Evolutionary conservation across 352 stramenopile species (phyloP).

Genomic region (Thalassiosira ordinaria): DNA sequence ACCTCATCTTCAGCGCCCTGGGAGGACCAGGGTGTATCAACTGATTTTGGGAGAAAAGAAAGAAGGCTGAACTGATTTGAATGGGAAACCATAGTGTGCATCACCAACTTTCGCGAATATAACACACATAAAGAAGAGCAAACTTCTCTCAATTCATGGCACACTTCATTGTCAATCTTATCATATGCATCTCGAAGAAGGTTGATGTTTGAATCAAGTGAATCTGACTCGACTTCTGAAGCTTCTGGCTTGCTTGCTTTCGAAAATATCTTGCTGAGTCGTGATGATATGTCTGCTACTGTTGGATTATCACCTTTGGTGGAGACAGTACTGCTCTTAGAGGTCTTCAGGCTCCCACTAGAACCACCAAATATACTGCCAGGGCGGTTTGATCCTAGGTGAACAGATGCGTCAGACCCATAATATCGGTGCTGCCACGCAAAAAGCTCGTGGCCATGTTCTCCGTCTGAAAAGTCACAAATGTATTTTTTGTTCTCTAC

Average conservation of each 20-base stretch:
- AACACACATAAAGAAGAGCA: constrained; percentile 62
- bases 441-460: constrained; percentile 87
- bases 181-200: constrained; percentile 41
- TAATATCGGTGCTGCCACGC: constrained; percentile 86
- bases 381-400: constrained; percentile 72
- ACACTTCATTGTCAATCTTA: constrained; percentile 53
- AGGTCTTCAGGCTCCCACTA: constrained; percentile 35
- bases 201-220: constrained; percentile 40
- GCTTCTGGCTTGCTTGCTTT: constrained; percentile 25
- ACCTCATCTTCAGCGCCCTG: constrained; percentile 42
- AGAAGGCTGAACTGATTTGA: constrained; percentile 69
- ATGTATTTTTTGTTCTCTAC: constrained; percentile 67
- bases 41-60: constrained; percentile 47
- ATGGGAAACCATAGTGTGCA: constrained; percentile 73
- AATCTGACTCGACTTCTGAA: constrained; percentile 35
- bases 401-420: constrained; percentile 85
- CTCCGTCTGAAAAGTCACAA: constrained; percentile 85
- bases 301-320: constrained; percentile 34
- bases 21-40: constrained; percentile 19
- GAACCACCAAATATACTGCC: constrained; percentile 19
- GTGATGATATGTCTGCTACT: constrained; percentile 49
- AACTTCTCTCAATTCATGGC: constrained; percentile 62
- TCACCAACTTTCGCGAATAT: constrained; percentile 77
- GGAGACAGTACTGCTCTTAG: constrained; percentile 28
- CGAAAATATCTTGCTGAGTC: constrained; percentile 55